Base-by-base conservation (phyloP, 2,329 filamentous ascomycete genomes). In the Beauveria medogensis region DNA sequence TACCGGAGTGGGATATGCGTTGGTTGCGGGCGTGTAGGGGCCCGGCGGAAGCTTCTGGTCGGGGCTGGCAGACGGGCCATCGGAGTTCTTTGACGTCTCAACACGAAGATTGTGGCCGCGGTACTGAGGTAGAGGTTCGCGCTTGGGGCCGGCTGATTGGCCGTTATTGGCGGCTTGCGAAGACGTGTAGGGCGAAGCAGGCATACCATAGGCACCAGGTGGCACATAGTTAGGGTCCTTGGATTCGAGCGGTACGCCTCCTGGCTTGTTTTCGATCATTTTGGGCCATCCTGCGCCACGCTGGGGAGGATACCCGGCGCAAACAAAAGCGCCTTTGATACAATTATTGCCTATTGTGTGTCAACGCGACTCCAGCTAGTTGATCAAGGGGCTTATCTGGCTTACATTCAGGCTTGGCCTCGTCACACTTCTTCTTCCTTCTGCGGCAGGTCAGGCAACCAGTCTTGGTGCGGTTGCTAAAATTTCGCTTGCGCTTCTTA, bases 371-470 rank as follows among this genome's bases (percentile, higher is more conserved):
- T 46, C 20, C 20, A 9, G 7, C 20, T 22, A 30, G 18, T 22
- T 26, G 24, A 4, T 16, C 2, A 24, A 4, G 20, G 8, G 26
- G 14, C 37, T 28, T 24, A 20, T n/a, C 18, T 14, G 16, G 80
- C 89, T 80, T 80, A 95, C 94, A 97, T 73, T 91, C 86, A 28
- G 94, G 94, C 73, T 96, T 95, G 59, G 83, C 84, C 77, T 97
- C 94, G 71, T 97, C 93, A 71, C 94, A 97, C 76, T 97, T 97
- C 85, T 97, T 97, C 82, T 97, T 97, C 62, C 93, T 84, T 71
- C 85, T 85, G 63, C 93, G 83, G 72, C 93, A 97, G 6, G 93
- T 97, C 75, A 96, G 85, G 73, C 93, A 97, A 37, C 92, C 92
- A 10, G 92, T 97, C 77, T 97, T 97, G 22, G 93, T 97, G 62